Evolutionary conservation across 345 rosid species (phyloP).

Genomic region (Citrus reticulata): DNA sequence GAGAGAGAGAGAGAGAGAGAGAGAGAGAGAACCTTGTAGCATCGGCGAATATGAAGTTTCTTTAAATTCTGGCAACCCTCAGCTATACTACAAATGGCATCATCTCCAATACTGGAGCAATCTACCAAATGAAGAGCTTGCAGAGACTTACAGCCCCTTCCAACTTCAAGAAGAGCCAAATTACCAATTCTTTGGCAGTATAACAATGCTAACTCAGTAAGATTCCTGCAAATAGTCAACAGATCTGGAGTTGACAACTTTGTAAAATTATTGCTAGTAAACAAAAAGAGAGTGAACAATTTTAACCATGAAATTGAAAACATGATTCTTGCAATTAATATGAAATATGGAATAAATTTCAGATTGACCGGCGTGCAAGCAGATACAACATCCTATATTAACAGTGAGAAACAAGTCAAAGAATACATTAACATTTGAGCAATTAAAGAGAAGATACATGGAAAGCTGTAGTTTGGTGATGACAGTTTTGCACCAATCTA

Average conservation of each 20-base stretch:
- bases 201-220: constrained; percentile 74
- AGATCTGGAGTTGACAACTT: constrained; percentile 15
- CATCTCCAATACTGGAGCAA: constrained; percentile 81
- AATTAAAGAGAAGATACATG: background rate
- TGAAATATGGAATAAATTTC: background rate
- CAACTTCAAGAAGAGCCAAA: constrained; percentile 68
- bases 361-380: background rate
- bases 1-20: constrained; percentile 23
- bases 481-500: background rate
- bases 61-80: constrained; percentile 75
- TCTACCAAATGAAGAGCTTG: constrained; percentile 85
- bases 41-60: constrained; percentile 88
- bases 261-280: background rate
- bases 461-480: background rate
- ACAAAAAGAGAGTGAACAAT: background rate
- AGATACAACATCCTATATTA: background rate
- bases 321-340: background rate
- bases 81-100: constrained; percentile 72
- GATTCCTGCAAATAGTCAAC: constrained; percentile 47
- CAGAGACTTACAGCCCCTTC: constrained; percentile 72
- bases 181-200: constrained; percentile 82
- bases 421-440: background rate
- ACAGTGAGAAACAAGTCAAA: background rate
- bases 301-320: background rate
- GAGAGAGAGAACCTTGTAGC: constrained; percentile 63